Conservation (phyloP, 1,139 yeast genomes). For the Barnettozyma hawaiiensis region DNA sequence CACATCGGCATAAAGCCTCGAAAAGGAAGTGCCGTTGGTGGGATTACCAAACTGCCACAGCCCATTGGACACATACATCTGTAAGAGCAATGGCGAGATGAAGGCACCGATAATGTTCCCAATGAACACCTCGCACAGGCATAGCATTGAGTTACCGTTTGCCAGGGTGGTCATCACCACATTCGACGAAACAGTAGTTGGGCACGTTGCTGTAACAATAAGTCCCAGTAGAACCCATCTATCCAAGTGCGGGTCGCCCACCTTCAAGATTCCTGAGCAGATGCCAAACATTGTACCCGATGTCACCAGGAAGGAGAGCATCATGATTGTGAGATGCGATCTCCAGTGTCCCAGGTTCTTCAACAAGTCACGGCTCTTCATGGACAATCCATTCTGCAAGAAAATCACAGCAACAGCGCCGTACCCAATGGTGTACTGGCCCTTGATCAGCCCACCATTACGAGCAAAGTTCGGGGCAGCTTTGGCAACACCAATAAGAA, state of each 20-base stretch:
- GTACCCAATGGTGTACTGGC: conserved; percentile 72
- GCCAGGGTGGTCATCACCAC: conserved; percentile 88
- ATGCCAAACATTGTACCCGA: conserved; percentile 72
- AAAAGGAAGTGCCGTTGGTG: conserved; percentile 47
- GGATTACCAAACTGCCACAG: conserved; percentile 83
- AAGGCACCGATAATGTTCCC: conserved; percentile 85
- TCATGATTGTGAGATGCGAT: conserved; percentile 67
- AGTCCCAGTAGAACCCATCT: conserved; percentile 75
- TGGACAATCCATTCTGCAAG: conserved; percentile 72
- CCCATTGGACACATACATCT: conserved; percentile 51
- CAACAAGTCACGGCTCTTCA: conserved; percentile 56
- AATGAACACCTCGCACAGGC: conserved; percentile 77
- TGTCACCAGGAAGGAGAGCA: conserved; percentile 68
- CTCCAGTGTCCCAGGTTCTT: conserved; percentile 69
- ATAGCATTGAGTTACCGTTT: conserved; percentile 71
- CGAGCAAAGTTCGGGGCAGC: conserved; percentile 79
- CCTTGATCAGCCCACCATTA: conserved; percentile 71
- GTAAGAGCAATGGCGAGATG: conserved; percentile 77
- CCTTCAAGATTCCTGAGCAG: conserved; percentile 56
- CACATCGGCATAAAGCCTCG: conserved; percentile 60
- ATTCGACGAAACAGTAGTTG: conserved; percentile 86
- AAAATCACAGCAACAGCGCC: conserved; percentile 86
- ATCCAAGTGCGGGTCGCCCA: conserved; percentile 54
- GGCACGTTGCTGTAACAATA: conserved; percentile 78
- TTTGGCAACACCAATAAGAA: conserved; percentile 68